phyloP scores from a whole-genome alignment of 2,329 filamentous ascomycete species.

The Cryoendolithus antarcticus region DNA sequence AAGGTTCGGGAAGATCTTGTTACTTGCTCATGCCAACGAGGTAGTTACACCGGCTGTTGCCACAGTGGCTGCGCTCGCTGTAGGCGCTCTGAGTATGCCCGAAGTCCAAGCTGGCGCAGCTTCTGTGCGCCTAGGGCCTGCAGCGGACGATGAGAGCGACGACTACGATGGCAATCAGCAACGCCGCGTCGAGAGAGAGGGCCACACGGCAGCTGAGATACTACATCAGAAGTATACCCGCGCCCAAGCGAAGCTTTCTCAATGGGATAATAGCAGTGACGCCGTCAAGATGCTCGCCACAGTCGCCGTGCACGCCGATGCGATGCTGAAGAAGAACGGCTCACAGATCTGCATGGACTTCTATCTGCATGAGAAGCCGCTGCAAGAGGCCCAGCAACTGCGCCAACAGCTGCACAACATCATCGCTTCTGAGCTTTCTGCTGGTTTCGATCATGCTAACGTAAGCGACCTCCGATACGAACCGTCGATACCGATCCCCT shows the following conservation, averaged over 20 bases:
- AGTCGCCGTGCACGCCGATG: constrained; percentile 74
- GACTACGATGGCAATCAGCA: constrained; percentile 18
- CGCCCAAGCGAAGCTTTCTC: constrained; percentile 66
- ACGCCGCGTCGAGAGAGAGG: constrained; percentile 18
- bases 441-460: background rate
- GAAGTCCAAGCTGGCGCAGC: constrained; percentile 57
- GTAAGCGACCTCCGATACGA: constrained; percentile 17
- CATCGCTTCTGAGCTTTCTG: constrained; percentile 29
- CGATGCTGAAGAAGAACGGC: constrained; percentile 35
- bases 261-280: constrained; percentile 71
- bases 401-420: constrained; percentile 73
- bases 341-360: constrained; percentile 60
- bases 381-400: constrained; percentile 75
- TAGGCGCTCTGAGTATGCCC: constrained; percentile 74
- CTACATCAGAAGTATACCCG: constrained; percentile 54
- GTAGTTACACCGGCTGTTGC: constrained; percentile 80
- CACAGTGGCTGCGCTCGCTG: constrained; percentile 76
- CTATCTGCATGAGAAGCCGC: constrained; percentile 77
- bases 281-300: constrained; percentile 83
- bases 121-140: constrained; percentile 8
- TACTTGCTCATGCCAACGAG: constrained; percentile 70
- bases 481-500: constrained; percentile 41
- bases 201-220: constrained; percentile 46
- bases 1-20: constrained; percentile 77
- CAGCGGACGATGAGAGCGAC: constrained; percentile 27